Evolutionary conservation across 2,329 filamentous ascomycete genomes (phyloP).

Genomic region (Alternaria arbusti): DNA sequence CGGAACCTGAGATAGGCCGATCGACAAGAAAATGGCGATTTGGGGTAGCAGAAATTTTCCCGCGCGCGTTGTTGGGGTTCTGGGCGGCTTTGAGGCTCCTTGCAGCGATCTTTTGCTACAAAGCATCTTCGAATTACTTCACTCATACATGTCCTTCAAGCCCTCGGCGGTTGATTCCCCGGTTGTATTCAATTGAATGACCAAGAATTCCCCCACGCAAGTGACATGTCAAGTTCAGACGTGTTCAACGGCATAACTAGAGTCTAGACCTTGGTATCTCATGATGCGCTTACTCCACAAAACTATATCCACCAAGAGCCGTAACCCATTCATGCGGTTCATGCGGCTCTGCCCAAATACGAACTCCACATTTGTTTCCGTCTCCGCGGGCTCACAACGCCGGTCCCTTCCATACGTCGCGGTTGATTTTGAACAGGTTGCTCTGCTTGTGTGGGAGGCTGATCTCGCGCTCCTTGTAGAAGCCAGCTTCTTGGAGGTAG

Average conservation of each 20-base stretch:
- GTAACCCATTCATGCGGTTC: constrained; percentile 10
- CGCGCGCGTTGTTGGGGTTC: constrained; percentile 4
- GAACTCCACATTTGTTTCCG: constrained; percentile 14
- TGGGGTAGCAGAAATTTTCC: constrained; percentile 18
- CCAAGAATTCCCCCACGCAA: background rate
- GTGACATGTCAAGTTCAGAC: background rate
- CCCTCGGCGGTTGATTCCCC: background rate
- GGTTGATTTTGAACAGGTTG: constrained; percentile 78
- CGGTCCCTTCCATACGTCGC: constrained; percentile 72
- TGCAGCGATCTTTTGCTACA: background rate
- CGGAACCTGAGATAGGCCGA: constrained; percentile 13
- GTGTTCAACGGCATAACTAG: background rate
- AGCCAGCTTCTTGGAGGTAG: constrained; percentile 76
- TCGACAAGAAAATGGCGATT: constrained; percentile 8
- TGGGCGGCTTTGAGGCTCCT: background rate
- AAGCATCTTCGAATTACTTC: background rate
- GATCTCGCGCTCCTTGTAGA: constrained; percentile 85
- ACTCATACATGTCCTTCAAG: background rate
- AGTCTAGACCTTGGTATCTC: constrained; percentile 20
- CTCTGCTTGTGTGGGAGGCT: constrained; percentile 91
- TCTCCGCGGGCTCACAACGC: constrained; percentile 25
- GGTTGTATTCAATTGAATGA: background rate
- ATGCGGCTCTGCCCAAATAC: constrained; percentile 17
- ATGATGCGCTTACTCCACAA: constrained; percentile 28
- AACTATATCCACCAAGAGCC: constrained; percentile 12